A percentile compares a stretch with the other conserved stretches of the same genome.
phyloP scores from a whole-genome alignment of 2,329 filamentous ascomycete genomes.

The Verticillium tricorpus region DNA sequence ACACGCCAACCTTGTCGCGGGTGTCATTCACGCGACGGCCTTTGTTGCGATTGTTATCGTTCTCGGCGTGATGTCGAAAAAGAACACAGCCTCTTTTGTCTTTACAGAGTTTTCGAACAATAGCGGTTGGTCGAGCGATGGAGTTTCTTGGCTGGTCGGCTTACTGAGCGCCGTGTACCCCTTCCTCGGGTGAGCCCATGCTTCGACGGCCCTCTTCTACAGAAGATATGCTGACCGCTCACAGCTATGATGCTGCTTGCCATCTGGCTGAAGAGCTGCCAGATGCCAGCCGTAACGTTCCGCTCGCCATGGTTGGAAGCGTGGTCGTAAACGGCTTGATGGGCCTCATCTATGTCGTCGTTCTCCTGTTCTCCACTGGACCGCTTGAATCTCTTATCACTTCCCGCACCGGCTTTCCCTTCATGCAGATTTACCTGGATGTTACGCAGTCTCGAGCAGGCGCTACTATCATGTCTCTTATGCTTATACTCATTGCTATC shows the following conservation, averaged over 20 bases:
- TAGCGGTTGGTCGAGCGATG: conserved; percentile 25
- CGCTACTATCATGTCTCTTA: conserved; percentile 23
- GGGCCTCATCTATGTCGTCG: conserved; percentile 34
- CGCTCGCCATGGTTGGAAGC: conserved; percentile 27
- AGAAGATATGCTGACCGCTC: background rate
- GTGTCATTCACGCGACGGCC: conserved; percentile 20
- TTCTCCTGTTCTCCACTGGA: conserved; percentile 38
- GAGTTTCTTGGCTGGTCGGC: conserved; percentile 26
- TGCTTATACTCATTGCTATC: conserved; percentile 20
- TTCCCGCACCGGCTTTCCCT: conserved; percentile 36
- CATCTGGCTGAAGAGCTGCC: conserved; percentile 29
- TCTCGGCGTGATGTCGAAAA: conserved; percentile 23
- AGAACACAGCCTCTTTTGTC: conserved; percentile 23
- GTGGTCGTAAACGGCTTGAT: conserved; percentile 38
- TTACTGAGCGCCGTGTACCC: conserved; percentile 26
- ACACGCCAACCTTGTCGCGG: conserved; percentile 24
- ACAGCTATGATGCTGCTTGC: conserved; percentile 27
- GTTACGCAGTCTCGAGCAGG: conserved; percentile 18
- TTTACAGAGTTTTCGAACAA: conserved; percentile 25
- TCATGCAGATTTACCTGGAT: conserved; percentile 34
- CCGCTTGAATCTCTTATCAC: conserved; percentile 30
- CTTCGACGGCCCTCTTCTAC: too few relatives aligned
- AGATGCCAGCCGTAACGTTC: conserved; percentile 25
- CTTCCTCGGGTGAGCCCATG: conserved; percentile 23
- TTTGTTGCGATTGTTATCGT: conserved; percentile 22